phyloP scores from a whole-genome alignment of 768 basidiomycete genomes.

The Russula ochroleuca region DNA sequence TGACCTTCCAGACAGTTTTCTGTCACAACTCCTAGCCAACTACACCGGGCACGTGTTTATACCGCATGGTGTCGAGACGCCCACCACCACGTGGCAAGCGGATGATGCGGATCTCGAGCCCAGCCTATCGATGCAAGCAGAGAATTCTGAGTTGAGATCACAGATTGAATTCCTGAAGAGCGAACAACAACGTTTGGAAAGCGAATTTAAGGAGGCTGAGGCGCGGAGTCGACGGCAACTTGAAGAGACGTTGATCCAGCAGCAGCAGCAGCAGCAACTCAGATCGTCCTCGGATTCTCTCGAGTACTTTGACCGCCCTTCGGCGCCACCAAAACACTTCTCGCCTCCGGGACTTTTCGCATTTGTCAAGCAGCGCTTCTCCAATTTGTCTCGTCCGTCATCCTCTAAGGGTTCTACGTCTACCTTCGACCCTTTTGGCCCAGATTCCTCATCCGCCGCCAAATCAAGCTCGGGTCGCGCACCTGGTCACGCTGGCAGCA shows the following conservation, averaged over 20 bases:
- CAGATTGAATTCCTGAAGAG: slow-evolving; percentile 22
- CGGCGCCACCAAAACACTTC: not conserved
- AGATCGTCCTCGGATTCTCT: not conserved
- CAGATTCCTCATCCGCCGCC: not conserved
- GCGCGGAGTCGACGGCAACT: slow-evolving; percentile 12
- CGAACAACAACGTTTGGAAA: slow-evolving; percentile 27
- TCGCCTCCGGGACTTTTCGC: no score
- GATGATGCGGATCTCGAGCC: slow-evolving; percentile 45
- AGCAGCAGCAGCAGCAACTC: not conserved
- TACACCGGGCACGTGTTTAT: slow-evolving; percentile 57
- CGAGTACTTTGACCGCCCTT: not conserved
- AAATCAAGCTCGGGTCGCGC: not conserved
- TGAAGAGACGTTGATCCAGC: slow-evolving; percentile 8
- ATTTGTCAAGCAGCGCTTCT: no score
- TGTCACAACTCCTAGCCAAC: slow-evolving; percentile 56
- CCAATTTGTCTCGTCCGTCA: not conserved
- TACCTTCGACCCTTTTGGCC: not conserved
- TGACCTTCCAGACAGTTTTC: slow-evolving; percentile 38
- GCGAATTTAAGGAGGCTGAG: slow-evolving; percentile 19
- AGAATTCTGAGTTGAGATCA: slow-evolving; percentile 31
- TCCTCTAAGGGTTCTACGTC: not conserved
- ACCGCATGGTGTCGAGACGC: slow-evolving; percentile 31
- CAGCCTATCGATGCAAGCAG: slow-evolving; percentile 45
- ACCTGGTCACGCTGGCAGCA: not conserved
- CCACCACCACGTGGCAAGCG: slow-evolving; percentile 33